Conservation (phyloP, 2,329 filamentous ascomycete genomes). For the Pestalotiopsis sp. region DNA sequence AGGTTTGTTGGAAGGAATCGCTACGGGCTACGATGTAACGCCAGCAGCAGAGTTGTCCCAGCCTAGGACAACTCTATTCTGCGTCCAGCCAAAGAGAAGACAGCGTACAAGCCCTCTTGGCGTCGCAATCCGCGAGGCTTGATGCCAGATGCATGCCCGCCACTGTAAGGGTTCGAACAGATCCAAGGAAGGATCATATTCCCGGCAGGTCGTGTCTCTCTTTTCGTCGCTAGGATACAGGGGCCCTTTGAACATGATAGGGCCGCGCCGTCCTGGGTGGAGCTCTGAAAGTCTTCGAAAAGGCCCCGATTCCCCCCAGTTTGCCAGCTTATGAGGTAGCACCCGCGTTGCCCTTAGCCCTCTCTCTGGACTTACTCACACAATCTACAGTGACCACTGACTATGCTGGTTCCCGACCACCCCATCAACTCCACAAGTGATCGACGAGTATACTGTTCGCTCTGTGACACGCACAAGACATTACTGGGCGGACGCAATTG, state of each 20-base stretch:
- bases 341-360: background rate
- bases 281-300: background rate
- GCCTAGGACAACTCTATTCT: conserved; percentile 1
- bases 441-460: background rate
- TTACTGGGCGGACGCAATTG: background rate
- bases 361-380: background rate
- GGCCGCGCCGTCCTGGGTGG: background rate
- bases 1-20: background rate
- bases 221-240: background rate
- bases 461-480: background rate
- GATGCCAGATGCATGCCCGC: background rate
- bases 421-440: background rate
- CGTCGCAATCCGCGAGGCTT: background rate
- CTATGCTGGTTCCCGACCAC: background rate
- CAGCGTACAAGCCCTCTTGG: background rate
- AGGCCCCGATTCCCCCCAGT: background rate
- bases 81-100: conserved; percentile 1
- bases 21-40: background rate
- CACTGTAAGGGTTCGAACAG: background rate
- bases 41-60: background rate
- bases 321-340: background rate
- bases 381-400: background rate
- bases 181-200: background rate
- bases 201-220: background rate
- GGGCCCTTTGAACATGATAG: background rate